These are phyloP conservation scores for Camellia japonica DNA, from an alignment of 148 eudicot genomes.

Conservation along the genomic window DNA sequence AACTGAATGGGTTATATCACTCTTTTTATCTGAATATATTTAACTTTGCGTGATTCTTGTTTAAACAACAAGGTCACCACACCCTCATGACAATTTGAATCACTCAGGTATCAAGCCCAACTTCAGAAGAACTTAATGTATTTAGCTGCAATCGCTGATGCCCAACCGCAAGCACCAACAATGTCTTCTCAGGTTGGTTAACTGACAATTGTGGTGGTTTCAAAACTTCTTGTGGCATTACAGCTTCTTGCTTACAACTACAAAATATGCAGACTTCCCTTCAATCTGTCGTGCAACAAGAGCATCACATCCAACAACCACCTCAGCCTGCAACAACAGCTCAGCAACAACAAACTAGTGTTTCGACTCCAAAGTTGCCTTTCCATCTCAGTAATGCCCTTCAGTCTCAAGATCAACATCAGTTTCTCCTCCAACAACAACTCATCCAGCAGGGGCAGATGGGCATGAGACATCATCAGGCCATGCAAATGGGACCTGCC, in stretches of 20 bases:
- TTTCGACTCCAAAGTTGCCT: constrained; percentile 38
- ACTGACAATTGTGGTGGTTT: background rate
- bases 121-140: constrained; percentile 80
- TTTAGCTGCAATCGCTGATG: constrained; percentile 88
- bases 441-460: constrained; percentile 46
- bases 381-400: constrained; percentile 37
- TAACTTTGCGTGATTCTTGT: background rate
- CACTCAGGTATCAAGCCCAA: constrained; percentile 63
- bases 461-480: constrained; percentile 39
- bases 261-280: constrained; percentile 36
- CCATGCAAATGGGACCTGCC: constrained; percentile 37
- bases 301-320: constrained; percentile 48
- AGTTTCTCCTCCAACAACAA: constrained; percentile 41
- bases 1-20: background rate
- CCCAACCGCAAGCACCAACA: constrained; percentile 59
- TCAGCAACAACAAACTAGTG: constrained; percentile 42
- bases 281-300: constrained; percentile 52
- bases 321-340: constrained; percentile 34
- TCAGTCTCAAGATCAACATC: constrained; percentile 50
- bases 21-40: background rate
- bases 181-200: constrained; percentile 46
- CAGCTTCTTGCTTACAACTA: background rate
- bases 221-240: background rate
- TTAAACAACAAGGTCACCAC: background rate
- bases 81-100: background rate